phyloP scores from a whole-genome alignment of 169 alveolate genomes.

The Nephromyces sp. region DNA sequence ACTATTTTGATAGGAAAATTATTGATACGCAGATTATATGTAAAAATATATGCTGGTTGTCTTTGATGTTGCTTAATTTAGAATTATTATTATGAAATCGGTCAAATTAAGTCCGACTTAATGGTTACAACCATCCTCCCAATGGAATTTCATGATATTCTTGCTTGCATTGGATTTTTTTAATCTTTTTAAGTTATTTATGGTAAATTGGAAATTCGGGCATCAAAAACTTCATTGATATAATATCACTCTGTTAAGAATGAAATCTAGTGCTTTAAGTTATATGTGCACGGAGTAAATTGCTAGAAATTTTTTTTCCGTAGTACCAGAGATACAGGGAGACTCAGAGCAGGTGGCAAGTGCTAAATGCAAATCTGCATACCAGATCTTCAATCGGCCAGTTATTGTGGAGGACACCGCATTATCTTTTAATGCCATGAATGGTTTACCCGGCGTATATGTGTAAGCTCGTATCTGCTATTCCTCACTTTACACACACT shows the following conservation, averaged over 20 bases:
- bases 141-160: not conserved
- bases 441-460: conserved; percentile 89
- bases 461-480: conserved; percentile 58
- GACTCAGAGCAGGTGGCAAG: conserved; percentile 48
- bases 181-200: not conserved
- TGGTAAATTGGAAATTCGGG: not conserved
- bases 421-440: conserved; percentile 76
- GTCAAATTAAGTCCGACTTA: too few relatives aligned
- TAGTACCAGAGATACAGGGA: conserved; percentile 61
- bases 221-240: not conserved
- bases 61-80: too few relatives aligned
- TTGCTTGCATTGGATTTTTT: not conserved
- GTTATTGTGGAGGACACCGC: conserved; percentile 82
- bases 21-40: too few relatives aligned
- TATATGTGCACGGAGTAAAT: not conserved
- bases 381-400: conserved; percentile 35
- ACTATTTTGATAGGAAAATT: too few relatives aligned
- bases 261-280: not conserved
- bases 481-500: not conserved
- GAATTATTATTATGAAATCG: too few relatives aligned
- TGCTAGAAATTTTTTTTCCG: not conserved
- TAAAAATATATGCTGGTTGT: too few relatives aligned
- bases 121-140: too few relatives aligned
- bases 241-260: not conserved
- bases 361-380: conserved; percentile 57